Conservation (phyloP, 2,329 filamentous ascomycete species). For the Geosmithia putterillii region DNA sequence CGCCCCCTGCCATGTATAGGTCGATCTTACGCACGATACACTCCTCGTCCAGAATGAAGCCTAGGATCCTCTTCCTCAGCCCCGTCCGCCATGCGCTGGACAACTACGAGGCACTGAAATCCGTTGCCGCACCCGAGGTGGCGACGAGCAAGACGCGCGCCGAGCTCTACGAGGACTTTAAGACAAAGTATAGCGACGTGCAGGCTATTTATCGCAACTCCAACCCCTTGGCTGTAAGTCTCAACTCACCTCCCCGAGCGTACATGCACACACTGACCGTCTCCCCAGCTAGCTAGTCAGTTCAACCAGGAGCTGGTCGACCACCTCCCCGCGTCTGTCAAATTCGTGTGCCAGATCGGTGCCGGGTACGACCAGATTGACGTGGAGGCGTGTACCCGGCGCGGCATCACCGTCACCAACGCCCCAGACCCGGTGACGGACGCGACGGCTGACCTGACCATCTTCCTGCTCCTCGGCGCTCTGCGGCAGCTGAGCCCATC, state of each 20-base stretch:
- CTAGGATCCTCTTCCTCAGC: slow-evolving; percentile 10
- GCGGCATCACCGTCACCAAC: slow-evolving; percentile 50
- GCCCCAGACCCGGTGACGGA: slow-evolving; percentile 56
- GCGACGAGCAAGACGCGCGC: slow-evolving; percentile 8
- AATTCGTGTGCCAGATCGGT: slow-evolving; percentile 27
- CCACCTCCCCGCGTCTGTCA: slow-evolving; percentile 24
- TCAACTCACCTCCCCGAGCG: too few species aligned
- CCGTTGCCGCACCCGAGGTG: slow-evolving; percentile 6
- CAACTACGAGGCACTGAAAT: slow-evolving; percentile 5
- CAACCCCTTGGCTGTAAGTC: background rate
- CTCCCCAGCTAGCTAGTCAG: slow-evolving; percentile 37
- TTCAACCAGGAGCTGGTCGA: slow-evolving; percentile 50
- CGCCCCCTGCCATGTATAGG: too few species aligned
- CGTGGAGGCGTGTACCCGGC: slow-evolving; percentile 43
- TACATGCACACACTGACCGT: background rate
- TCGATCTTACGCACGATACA: background rate
- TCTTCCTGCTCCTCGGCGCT: slow-evolving; percentile 36
- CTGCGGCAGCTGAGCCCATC: slow-evolving; percentile 44
- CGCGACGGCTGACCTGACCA: slow-evolving; percentile 48
- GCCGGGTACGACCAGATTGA: slow-evolving; percentile 61
- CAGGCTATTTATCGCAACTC: slow-evolving; percentile 11
- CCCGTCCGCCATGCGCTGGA: slow-evolving; percentile 7
- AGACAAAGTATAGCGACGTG: slow-evolving; percentile 8
- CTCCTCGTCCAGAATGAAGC: slow-evolving; percentile 3
- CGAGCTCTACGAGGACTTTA: slow-evolving; percentile 8